Percentiles rank a stretch among this genome's conserved stretches.
phyloP scores from a whole-genome alignment of 371 early-diverging fungal species.

The Mucor velutinosus region DNA sequence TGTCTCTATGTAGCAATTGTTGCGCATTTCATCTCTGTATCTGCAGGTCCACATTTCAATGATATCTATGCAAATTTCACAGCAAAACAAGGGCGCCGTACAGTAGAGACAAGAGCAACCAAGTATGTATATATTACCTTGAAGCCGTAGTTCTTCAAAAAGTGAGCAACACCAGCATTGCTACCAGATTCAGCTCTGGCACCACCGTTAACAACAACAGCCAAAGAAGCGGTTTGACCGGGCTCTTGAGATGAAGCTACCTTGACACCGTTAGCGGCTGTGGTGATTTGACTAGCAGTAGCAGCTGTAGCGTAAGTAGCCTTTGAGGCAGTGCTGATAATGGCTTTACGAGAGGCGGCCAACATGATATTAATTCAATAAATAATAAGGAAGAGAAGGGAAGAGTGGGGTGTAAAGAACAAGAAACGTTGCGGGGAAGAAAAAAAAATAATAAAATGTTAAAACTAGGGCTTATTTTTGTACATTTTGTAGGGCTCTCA shows the following conservation, averaged over 20 bases:
- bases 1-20: not conserved
- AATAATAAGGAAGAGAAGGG: slow-evolving; percentile 9
- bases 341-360: slow-evolving; percentile 67
- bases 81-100: not conserved
- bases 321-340: slow-evolving; percentile 59
- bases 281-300: slow-evolving; percentile 40
- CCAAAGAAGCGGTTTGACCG: slow-evolving; percentile 78
- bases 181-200: slow-evolving; percentile 77
- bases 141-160: slow-evolving; percentile 89
- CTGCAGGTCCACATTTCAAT: not conserved
- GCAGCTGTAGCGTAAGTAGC: slow-evolving; percentile 62
- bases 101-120: not conserved
- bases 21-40: not conserved
- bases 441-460: slow-evolving; percentile 16
- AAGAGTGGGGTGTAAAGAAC: slow-evolving; percentile 31
- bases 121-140: slow-evolving; percentile 61
- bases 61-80: not conserved
- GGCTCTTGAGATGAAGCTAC: slow-evolving; percentile 63
- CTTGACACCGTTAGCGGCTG: slow-evolving; percentile 62
- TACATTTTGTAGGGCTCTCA: slow-evolving; percentile 6
- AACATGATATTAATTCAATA: slow-evolving; percentile 45
- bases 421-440: slow-evolving; percentile 23
- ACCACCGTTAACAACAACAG: slow-evolving; percentile 90
- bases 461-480: slow-evolving; percentile 27
- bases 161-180: slow-evolving; percentile 86